phyloP scores from a whole-genome alignment of 2,329 filamentous ascomycete species.

The Blastomyces silverae region DNA sequence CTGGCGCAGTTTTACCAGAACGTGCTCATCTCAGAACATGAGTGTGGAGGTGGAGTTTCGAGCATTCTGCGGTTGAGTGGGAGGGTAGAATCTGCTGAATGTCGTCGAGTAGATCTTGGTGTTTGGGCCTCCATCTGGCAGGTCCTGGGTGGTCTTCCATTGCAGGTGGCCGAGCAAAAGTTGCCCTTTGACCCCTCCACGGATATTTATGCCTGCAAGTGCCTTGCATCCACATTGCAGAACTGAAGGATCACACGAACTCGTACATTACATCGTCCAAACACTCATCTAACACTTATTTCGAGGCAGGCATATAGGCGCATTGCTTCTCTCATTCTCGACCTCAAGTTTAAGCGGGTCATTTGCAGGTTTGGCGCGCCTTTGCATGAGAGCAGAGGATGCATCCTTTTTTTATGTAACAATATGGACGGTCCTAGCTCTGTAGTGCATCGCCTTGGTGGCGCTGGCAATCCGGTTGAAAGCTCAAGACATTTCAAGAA shows the following conservation, averaged over 20 bases:
- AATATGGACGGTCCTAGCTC: too few species aligned
- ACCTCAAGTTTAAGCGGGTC: not conserved
- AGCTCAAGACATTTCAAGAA: not conserved
- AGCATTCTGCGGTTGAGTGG: too few species aligned
- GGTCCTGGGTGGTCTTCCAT: not conserved
- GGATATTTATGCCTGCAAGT: not conserved
- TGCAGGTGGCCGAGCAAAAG: not conserved
- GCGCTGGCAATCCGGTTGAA: not conserved
- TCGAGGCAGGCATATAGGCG: not conserved
- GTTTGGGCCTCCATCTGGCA: not conserved
- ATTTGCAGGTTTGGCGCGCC: not conserved
- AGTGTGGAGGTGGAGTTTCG: too few species aligned
- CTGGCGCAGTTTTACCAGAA: too few species aligned
- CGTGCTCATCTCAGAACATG: too few species aligned
- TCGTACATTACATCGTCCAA: not conserved
- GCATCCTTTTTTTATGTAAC: not conserved
- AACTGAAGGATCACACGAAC: not conserved
- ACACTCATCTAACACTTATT: not conserved
- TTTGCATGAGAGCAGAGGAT: not conserved
- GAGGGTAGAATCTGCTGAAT: not conserved
- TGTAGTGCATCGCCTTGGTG: not conserved
- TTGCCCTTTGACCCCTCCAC: not conserved
- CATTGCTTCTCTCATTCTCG: not conserved
- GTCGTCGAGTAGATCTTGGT: not conserved
- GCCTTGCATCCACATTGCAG: not conserved